These are phyloP conservation scores for Tulasnella calospora DNA, from an alignment of 768 basidiomycete species.

Conservation along the genomic window DNA sequence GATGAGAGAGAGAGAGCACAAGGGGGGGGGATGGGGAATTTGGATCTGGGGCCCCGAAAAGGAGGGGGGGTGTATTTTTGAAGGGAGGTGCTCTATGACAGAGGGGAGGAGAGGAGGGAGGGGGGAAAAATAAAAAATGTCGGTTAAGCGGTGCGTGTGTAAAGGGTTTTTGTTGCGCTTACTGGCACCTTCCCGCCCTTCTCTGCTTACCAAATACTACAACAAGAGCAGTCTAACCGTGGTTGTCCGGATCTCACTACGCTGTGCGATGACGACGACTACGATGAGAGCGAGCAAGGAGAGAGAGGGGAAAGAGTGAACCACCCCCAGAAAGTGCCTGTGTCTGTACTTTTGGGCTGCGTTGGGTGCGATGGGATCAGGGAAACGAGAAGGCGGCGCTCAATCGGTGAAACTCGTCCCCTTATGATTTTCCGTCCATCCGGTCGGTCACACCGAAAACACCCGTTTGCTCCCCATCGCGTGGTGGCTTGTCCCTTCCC, in stretches of 20 bases:
- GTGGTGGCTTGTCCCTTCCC: too few species aligned
- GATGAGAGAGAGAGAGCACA: neutral
- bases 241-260: neutral
- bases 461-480: neutral
- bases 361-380: neutral
- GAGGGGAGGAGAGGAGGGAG: neutral
- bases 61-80: neutral
- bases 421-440: neutral
- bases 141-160: conserved; percentile 4
- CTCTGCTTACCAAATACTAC: neutral
- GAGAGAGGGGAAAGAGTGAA: neutral
- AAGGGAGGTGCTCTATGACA: neutral
- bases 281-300: neutral
- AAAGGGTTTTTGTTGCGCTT: conserved; percentile 1
- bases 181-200: neutral
- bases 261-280: neutral
- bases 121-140: conserved; percentile 9
- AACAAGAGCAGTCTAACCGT: neutral
- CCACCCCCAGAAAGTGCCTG: neutral
- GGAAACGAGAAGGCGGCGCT: neutral
- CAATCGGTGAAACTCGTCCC: neutral
- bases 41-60: conserved; percentile 10
- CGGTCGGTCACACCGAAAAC: neutral
- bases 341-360: too few species aligned
- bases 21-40: neutral